Evolutionary conservation across 805 yeast species (phyloP).

Genomic region (Sungouiella thailandica): DNA sequence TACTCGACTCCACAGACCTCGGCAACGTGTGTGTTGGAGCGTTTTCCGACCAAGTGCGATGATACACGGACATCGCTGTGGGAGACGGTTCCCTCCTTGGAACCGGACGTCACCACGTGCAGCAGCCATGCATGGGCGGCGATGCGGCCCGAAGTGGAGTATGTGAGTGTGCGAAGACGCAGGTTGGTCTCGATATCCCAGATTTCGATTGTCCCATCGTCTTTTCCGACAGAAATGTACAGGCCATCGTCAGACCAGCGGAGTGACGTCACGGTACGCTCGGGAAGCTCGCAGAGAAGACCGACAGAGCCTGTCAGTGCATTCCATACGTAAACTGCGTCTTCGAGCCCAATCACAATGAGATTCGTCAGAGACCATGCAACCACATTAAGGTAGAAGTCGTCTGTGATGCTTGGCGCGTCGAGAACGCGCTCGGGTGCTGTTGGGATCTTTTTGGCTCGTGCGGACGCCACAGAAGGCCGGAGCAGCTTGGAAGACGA

Average conservation of each 20-base stretch:
- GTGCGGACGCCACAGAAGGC: conserved; percentile 53
- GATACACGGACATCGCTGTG: conserved; percentile 89
- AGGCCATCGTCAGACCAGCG: conserved; percentile 91
- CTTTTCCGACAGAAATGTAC: conserved; percentile 77
- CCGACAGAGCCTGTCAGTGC: conserved; percentile 79
- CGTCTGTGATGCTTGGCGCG: conserved; percentile 93
- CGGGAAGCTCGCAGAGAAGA: conserved; percentile 50
- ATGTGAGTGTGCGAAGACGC: conserved; percentile 74
- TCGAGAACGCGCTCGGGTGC: conserved; percentile 92
- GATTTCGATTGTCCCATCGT: conserved; percentile 80
- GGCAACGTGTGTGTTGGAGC: conserved; percentile 56
- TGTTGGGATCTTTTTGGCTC: conserved; percentile 74
- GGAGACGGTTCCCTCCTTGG: conserved; percentile 77
- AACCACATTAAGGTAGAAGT: conserved; percentile 80
- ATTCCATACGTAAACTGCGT: conserved; percentile 86
- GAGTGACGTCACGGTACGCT: conserved; percentile 60
- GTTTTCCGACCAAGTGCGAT: conserved; percentile 61
- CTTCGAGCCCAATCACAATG: conserved; percentile 84
- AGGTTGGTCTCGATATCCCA: conserved; percentile 85
- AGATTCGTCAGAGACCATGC: conserved; percentile 84
- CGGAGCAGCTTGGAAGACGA: conserved; percentile 26
- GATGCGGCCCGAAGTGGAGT: conserved; percentile 65
- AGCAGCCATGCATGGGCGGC: conserved; percentile 83
- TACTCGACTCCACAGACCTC: conserved; percentile 93
- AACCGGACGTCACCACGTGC: conserved; percentile 79